phyloP scores from a whole-genome alignment of 805 yeast genomes.

The Saccharomycopsis oosterbeekiorum region DNA sequence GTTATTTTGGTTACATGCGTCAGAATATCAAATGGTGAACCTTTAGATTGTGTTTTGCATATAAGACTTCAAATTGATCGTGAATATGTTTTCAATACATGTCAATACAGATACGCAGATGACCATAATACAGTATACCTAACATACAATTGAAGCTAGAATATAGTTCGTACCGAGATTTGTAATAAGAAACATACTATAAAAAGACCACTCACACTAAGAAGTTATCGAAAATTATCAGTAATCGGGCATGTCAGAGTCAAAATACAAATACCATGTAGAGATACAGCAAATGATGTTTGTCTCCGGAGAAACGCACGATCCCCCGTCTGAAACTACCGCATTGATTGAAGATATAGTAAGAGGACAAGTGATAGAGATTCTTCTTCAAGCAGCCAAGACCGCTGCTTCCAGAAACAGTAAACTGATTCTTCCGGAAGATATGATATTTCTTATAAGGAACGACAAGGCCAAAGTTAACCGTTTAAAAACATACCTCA shows the following conservation, averaged over 20 bases:
- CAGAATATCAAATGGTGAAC: too few relatives aligned
- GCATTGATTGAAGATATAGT: conserved; percentile 93
- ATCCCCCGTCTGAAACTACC: conserved; percentile 87
- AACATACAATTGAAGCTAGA: not conserved
- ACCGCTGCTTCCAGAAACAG: conserved; percentile 76
- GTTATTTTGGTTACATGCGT: too few relatives aligned
- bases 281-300: conserved; percentile 99
- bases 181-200: too few relatives aligned
- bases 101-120: not conserved
- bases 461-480: conserved; percentile 93
- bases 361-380: conserved; percentile 86
- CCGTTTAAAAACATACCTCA: conserved; percentile 76
- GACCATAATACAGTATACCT: not conserved
- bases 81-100: too few relatives aligned
- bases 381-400: conserved; percentile 62
- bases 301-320: conserved; percentile 90
- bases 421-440: conserved; percentile 81
- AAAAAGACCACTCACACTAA: not conserved
- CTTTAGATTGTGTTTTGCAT: too few relatives aligned
- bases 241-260: not conserved
- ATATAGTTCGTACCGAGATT: not conserved
- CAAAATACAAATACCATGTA: conserved; percentile 65
- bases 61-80: too few relatives aligned
- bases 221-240: not conserved
- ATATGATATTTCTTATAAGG: conserved; percentile 82